Evolutionary conservation across 306 rosid species (phyloP), one percentile per base, ranked within the genome.

Genomic region (Trichosanthes truncata): DNA sequence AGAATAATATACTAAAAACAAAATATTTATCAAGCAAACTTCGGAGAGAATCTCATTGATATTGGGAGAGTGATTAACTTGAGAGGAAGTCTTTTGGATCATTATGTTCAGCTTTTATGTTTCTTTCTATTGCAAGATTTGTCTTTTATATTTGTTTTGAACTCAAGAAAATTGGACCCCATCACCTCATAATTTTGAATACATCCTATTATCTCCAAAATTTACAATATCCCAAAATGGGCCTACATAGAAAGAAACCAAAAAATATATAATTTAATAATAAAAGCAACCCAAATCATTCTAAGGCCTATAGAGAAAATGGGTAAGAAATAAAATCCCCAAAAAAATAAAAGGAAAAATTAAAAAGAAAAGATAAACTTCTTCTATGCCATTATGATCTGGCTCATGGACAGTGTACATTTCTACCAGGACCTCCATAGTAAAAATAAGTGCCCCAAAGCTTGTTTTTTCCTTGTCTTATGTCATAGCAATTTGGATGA

Each of bases 341-440:
- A 40, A 69, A 1, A 40, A 69, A 1, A 9, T 31, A 45, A 48
- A 49, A 74, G 1, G 6, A 65, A 31, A 7, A 49, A 52, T 0
- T 0, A 51, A 48, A 29, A 5, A 35, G 74, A 18, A 53, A 72
- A 49, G 68, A 33, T 55, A 8, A 63, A 5, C 29, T 7, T 43
- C 62, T 83, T 79, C 63, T 86, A 77, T 79, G 77, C 73, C 83
- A 17, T 68, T 74, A 29, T 78, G 29, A 18, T 62, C 66, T 51
- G 31, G 26, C 5, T 91, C 93, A 96, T 7, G 98, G 98, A 78
- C 99, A 96, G 80, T 93, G 87, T 1, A 96, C 93, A 82, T 91
- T 91, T 76, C 98, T 96, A 67, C 99, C 99, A 38, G 99, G 99
- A 66, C 99, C 99, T 79, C 99, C 99, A 87, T 91, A 96, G 87